Percentiles rank a stretch among this genome's conserved stretches.
Conservation (phyloP, 495 filamentous ascomycete species). For the Penicillium verhagenii region DNA sequence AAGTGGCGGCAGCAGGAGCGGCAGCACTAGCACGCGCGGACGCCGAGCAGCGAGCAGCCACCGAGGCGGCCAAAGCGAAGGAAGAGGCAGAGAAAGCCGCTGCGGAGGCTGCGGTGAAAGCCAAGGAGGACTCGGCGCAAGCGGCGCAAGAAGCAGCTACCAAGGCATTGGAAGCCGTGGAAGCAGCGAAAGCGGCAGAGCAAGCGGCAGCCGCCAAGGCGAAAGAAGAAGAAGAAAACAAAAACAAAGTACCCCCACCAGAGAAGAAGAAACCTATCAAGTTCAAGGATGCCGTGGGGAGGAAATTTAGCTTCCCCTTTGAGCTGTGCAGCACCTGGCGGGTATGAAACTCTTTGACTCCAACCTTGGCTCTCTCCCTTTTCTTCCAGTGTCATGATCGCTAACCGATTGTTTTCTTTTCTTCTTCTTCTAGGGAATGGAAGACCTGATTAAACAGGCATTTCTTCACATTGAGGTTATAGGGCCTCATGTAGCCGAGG, state of each 20-base stretch:
- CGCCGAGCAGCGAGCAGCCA: constrained; percentile 23
- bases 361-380: no score
- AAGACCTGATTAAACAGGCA: constrained; percentile 81
- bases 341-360: constrained; percentile 50
- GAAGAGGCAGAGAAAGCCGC: constrained; percentile 19
- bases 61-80: constrained; percentile 23
- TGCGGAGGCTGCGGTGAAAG: constrained; percentile 24
- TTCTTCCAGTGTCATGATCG: neutral
- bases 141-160: constrained; percentile 41
- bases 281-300: constrained; percentile 83
- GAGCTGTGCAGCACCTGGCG: constrained; percentile 77
- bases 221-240: constrained; percentile 13
- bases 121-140: constrained; percentile 16
- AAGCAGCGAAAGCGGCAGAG: constrained; percentile 13
- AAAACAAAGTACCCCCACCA: constrained; percentile 23
- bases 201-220: constrained; percentile 13
- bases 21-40: constrained; percentile 43
- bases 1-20: constrained; percentile 42
- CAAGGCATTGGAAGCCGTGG: neutral
- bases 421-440: constrained; percentile 69
- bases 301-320: constrained; percentile 84
- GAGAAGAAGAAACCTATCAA: constrained; percentile 67
- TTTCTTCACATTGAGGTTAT: constrained; percentile 83
- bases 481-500: constrained; percentile 77
- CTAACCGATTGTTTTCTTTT: no score